phyloP scores from a whole-genome alignment of 768 basidiomycete species.

The Calocybe indica region DNA sequence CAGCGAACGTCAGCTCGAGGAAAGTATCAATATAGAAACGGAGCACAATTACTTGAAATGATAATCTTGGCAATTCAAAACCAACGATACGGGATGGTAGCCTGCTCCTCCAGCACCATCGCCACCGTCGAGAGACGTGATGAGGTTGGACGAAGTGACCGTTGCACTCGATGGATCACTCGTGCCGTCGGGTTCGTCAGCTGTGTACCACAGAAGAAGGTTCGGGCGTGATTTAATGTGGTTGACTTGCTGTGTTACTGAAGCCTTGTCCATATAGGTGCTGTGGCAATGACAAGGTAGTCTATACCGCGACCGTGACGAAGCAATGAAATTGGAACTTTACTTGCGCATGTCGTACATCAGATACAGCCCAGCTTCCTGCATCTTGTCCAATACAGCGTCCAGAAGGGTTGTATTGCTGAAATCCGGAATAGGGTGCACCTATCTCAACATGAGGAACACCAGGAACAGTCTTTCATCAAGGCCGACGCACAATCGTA shows the following conservation, averaged over 20 bases:
- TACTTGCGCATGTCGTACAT: conserved; percentile 77
- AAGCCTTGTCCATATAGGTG: conserved; percentile 58
- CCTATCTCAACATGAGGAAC: conserved; percentile 28
- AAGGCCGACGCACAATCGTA: conserved; percentile 30
- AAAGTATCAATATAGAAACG: not conserved
- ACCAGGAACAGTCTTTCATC: conserved; percentile 10
- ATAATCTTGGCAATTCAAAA: conserved; percentile 63
- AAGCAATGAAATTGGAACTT: conserved; percentile 19
- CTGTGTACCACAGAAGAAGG: conserved; percentile 69
- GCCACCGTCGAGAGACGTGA: conserved; percentile 51
- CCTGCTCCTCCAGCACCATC: conserved; percentile 42
- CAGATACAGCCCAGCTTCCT: conserved; percentile 60
- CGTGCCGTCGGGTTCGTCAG: conserved; percentile 67
- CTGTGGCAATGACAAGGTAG: conserved; percentile 19
- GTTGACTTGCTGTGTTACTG: conserved; percentile 65
- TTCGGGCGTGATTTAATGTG: conserved; percentile 61
- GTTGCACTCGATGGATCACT: conserved; percentile 64
- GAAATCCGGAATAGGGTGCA: conserved; percentile 70
- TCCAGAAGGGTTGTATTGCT: conserved; percentile 52
- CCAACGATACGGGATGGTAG: conserved; percentile 63
- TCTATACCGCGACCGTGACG: not conserved
- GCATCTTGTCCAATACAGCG: conserved; percentile 61
- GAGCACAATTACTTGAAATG: conserved; percentile 37
- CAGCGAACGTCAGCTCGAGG: not conserved
- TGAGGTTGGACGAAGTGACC: conserved; percentile 42